phyloP scores from a whole-genome alignment of 176 grass and related monocot species.

The Hsuehochloa calcarea region DNA sequence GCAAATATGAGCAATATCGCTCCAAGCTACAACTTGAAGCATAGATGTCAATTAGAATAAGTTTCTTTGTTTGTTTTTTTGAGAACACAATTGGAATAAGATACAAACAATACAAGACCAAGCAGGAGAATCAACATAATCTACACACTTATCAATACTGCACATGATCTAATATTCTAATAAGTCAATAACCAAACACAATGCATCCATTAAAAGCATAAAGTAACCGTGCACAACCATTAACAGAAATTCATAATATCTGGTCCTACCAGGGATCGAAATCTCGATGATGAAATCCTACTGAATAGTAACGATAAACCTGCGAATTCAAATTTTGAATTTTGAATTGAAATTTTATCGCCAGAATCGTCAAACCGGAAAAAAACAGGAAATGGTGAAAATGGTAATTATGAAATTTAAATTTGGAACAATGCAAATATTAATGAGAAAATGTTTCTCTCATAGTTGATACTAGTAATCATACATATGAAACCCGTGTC shows the following conservation, averaged over 20 bases:
- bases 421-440: too few species aligned
- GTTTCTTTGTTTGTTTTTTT: background rate
- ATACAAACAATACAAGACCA: conserved; percentile 5
- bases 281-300: too few species aligned
- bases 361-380: too few species aligned
- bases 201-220: background rate
- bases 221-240: background rate
- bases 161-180: background rate
- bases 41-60: background rate
- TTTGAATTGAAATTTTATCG: too few species aligned
- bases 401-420: too few species aligned
- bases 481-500: too few species aligned
- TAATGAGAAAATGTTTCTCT: too few species aligned
- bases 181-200: background rate
- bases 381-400: too few species aligned
- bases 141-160: background rate
- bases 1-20: conserved; percentile 25
- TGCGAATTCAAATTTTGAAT: too few species aligned
- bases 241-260: background rate
- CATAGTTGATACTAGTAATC: too few species aligned
- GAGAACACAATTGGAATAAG: background rate
- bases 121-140: background rate
- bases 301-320: too few species aligned
- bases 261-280: background rate
- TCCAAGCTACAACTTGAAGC: background rate